Conservation (phyloP, 2,329 filamentous ascomycete species). For the Fusarium fracticaudum region DNA sequence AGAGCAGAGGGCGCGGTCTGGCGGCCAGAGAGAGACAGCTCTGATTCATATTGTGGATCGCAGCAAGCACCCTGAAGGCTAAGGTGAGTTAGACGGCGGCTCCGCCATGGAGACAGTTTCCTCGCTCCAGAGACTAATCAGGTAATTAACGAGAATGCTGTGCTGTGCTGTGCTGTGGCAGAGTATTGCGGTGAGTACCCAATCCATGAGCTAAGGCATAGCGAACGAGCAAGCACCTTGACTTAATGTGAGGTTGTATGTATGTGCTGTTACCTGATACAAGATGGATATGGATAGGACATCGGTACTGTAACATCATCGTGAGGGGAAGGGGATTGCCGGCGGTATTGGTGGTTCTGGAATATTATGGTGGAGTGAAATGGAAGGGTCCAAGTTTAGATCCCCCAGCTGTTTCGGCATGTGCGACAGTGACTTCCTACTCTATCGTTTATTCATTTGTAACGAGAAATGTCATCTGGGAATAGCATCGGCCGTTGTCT, state of each 20-base stretch:
- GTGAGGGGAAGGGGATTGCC: conserved; percentile 19
- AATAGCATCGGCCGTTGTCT: conserved; percentile 14
- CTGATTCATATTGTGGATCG: conserved; percentile 15
- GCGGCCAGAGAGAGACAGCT: conserved; percentile 13
- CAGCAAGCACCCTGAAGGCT: background rate
- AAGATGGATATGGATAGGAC: background rate
- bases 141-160: background rate
- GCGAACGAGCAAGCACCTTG: background rate
- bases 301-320: conserved; percentile 1
- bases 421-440: background rate
- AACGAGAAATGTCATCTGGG: background rate
- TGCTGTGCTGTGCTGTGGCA: conserved; percentile 4
- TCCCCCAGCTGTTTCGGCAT: background rate
- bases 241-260: conserved; percentile 12
- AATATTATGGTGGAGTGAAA: conserved; percentile 3
- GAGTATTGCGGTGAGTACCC: conserved; percentile 32
- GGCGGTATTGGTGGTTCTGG: conserved; percentile 18
- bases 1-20: conserved; percentile 25
- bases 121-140: background rate
- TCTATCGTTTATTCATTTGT: background rate
- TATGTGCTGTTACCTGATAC: conserved; percentile 35
- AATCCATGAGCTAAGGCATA: conserved; percentile 1
- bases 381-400: background rate
- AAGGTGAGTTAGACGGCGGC: background rate
- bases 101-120: conserved; percentile 5